A percentile compares a stretch with the other conserved stretches of the same genome.
These are phyloP conservation scores for Clarireedia monteithiana DNA, from an alignment of 2,329 filamentous ascomycete species.

Conservation along the genomic window DNA sequence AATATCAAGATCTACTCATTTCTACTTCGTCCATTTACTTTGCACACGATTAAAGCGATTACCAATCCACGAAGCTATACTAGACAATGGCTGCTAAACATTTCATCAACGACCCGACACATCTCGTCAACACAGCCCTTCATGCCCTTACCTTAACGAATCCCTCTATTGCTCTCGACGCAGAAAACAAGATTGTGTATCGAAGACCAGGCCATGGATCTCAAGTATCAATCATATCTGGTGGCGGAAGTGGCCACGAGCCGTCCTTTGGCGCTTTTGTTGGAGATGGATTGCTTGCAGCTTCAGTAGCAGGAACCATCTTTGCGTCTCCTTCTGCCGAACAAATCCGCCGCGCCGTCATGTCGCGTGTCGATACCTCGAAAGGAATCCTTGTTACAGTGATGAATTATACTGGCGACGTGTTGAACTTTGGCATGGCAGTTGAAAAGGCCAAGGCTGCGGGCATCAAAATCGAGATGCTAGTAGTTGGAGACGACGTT, in stretches of 20 bases:
- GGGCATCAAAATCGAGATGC: slow-evolving; percentile 75
- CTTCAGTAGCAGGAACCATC: slow-evolving; percentile 78
- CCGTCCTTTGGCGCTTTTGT: slow-evolving; percentile 83
- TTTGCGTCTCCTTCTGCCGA: slow-evolving; percentile 76
- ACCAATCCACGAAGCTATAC: neutral
- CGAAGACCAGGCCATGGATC: slow-evolving; percentile 47
- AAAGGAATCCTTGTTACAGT: slow-evolving; percentile 81
- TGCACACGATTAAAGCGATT: neutral
- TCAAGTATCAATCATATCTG: slow-evolving; percentile 79
- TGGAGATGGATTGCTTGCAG: slow-evolving; percentile 70
- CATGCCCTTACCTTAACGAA: slow-evolving; percentile 74
- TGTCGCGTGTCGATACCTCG: slow-evolving; percentile 60
- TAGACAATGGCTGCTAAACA: slow-evolving; percentile 58
- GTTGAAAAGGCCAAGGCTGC: slow-evolving; percentile 84
- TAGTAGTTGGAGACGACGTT: slow-evolving; percentile 86
- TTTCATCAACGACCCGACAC: slow-evolving; percentile 77
- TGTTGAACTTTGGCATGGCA: slow-evolving; percentile 89
- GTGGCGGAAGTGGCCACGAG: slow-evolving; percentile 86
- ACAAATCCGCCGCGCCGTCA: slow-evolving; percentile 72
- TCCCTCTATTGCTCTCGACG: slow-evolving; percentile 72
- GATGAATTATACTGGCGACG: slow-evolving; percentile 90
- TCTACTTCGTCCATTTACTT: neutral
- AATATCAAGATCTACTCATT: neutral
- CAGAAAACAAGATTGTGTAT: slow-evolving; percentile 77
- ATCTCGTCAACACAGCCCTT: slow-evolving; percentile 71